Base-by-base conservation (phyloP, 352 stramenopile genomes). In the Pythium sukuiense region DNA sequence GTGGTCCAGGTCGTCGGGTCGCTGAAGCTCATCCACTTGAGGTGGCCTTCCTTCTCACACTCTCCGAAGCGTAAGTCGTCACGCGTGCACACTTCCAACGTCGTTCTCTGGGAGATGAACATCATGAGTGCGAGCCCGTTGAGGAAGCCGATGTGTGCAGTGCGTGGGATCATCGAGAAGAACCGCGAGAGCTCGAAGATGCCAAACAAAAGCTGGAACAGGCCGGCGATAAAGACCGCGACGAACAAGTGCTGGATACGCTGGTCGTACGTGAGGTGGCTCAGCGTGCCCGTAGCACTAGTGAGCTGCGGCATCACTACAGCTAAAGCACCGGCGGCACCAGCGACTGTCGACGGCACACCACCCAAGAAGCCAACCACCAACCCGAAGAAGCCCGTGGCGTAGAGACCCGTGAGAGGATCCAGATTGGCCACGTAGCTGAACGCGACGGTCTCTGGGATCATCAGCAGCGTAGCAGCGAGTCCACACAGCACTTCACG, bases 81-180 rank as follows among this genome's bases (percentile, higher is more conserved):
- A 35, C 76, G 70, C 29, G 70, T 77, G 63, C 90, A 97, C 29
- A 84, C 76, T 62, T 95, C 69, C 64, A 98, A 98, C 46, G 95
- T 96, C 8, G 83, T 89, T 56, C 97, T 88, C 72, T 99, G 96
- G 29, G 95, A 96, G 33, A 97, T 77, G 37, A 97, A 90, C 86
- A 99, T 98, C 67, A 99, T 96, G 30, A 98, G 65, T 3, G 93
- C 86, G 37, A 99, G 79, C 3, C 96, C 95, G 76, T 98, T 98
- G 27, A 98, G 86, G 77, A 99, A 99, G 5, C 95, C 95, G 37
- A 98, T 87, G 82, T 98, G 98, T 11, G 97, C 95, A 7, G 93
- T 97, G 67, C 95, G 86, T 0, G 95, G 93, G 49, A 99, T 92
- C 65, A 98, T 87, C 8, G 90, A 80, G 53, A 99, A 96, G 26